Evolutionary conservation across 2,329 filamentous ascomycete species (phyloP), one percentile per base, ranked within the genome.

Genomic region (Nannizzia gypsea): DNA sequence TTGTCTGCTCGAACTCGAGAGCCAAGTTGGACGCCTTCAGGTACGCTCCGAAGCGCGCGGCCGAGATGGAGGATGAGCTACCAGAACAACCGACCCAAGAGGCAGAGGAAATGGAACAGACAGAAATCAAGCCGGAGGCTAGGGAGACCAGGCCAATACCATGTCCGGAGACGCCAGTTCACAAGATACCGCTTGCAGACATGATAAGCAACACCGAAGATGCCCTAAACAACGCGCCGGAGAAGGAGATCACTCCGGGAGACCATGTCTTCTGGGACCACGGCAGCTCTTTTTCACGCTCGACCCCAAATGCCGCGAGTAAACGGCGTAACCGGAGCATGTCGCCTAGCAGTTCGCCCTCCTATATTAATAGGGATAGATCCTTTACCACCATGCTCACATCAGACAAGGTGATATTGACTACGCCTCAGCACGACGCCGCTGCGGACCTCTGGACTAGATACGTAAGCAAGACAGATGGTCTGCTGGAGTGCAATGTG

Each of bases 361-460:
- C 80, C 36, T 72, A 72, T 36, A 69, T 68, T 11, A 67, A 66
- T 46, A 74, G 74, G 2, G 28, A 56, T 28, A 20, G 36, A n/a
- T 40, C 31, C 11, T 40, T 56, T 28, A 56, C 54, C 4, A 36
- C 54, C 8, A 17, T 8, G 38, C 31, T 36, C 3, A 78, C 79
- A 63, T 72, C 86, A 46, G 80, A 81, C 42, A 77, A 80, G 59
- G 77, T 82, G 0, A 72, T 88, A 15, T 17, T 17, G 48, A 84
- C 81, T 64, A 87, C 86, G 0, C 85, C 85, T 11, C 82, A 84
- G 63, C 80, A 84, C 34, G 87, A 91, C 67, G 86, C 88, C 40
- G 87, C 86, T 1, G 73, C 86, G 34, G 87, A 91, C 64, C 73
- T 91, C 1, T 92, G 88, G 88, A 88, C 87, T 66, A 83, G 86